Evolutionary conservation across 148 eudicot genomes (phyloP).

Genomic region (Silene latifolia): DNA sequence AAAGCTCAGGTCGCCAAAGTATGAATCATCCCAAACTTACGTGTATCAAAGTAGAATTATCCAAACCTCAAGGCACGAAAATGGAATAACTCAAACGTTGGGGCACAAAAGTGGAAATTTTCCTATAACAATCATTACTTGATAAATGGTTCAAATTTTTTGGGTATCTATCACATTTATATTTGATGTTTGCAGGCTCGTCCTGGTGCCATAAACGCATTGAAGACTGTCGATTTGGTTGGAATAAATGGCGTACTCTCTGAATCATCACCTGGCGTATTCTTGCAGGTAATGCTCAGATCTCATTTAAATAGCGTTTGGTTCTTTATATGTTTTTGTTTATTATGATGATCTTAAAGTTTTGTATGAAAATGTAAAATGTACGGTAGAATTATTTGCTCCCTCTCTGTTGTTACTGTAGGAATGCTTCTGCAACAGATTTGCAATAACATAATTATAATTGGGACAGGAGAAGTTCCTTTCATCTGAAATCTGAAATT

Average conservation of each 20-base stretch:
- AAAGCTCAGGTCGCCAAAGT: too few species aligned
- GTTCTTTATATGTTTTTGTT: background rate
- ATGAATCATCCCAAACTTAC: too few species aligned
- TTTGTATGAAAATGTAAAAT: background rate
- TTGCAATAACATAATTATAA: background rate
- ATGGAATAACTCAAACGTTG: too few species aligned
- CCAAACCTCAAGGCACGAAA: too few species aligned
- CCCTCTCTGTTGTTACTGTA: background rate
- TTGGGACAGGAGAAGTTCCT: background rate
- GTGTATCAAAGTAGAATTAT: too few species aligned
- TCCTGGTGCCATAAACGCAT: slow-evolving; percentile 58
- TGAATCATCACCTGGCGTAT: slow-evolving; percentile 81
- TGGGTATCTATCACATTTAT: background rate
- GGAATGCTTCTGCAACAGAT: background rate
- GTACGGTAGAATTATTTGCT: background rate
- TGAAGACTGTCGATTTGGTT: slow-evolving; percentile 67
- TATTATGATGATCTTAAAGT: background rate
- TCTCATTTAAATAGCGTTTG: background rate
- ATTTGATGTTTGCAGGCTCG: slow-evolving; percentile 53
- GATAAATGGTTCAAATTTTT: too few species aligned
- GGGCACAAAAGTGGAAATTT: too few species aligned
- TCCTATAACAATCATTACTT: background rate
- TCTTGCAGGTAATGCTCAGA: slow-evolving; percentile 58
- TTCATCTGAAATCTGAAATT: background rate
- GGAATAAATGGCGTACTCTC: slow-evolving; percentile 77